A percentile compares a stretch with the other conserved stretches of the same genome.
Evolutionary conservation across 2,329 filamentous ascomycete genomes (phyloP).

Genomic region (Coleophoma crateriformis): DNA sequence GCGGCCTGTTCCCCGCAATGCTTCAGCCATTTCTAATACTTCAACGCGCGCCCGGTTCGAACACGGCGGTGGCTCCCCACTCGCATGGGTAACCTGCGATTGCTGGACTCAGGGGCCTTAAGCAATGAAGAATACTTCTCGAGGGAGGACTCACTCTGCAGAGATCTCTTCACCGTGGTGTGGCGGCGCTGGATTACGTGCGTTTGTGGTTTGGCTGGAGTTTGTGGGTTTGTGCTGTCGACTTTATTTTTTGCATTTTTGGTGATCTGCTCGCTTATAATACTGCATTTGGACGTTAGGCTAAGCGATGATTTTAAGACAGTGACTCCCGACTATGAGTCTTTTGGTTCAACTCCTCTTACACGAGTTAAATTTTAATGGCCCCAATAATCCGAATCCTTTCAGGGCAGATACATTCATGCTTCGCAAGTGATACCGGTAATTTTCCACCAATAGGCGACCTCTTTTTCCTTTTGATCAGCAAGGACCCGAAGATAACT

Average conservation of each 20-base stretch:
- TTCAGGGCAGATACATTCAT: too few relatives aligned
- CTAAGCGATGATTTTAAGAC: too few relatives aligned
- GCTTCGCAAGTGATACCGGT: too few relatives aligned
- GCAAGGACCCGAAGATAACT: too few relatives aligned
- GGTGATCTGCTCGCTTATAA: neutral
- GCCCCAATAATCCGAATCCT: too few relatives aligned
- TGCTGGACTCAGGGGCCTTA: conserved; percentile 47
- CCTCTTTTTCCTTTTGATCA: too few relatives aligned
- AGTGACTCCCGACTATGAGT: too few relatives aligned
- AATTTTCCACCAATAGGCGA: too few relatives aligned
- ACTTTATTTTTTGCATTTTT: conserved; percentile 14
- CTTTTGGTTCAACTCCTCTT: too few relatives aligned
- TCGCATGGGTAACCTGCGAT: conserved; percentile 64
- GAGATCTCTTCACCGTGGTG: conserved; percentile 64
- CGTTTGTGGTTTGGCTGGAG: conserved; percentile 50
- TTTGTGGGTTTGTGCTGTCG: conserved; percentile 23
- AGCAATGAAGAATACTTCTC: conserved; percentile 64
- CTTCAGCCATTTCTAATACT: conserved; percentile 30
- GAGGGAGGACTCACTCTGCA: conserved; percentile 71
- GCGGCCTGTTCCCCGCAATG: conserved; percentile 49
- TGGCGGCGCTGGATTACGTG: conserved; percentile 65
- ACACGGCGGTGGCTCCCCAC: conserved; percentile 60
- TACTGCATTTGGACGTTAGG: too few relatives aligned
- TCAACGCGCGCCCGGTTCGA: conserved; percentile 60
- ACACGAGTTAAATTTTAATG: too few relatives aligned